These are phyloP conservation scores for Geotrichum phurueaensis DNA, from an alignment of 1,139 yeast genomes.

Conservation along the genomic window DNA sequence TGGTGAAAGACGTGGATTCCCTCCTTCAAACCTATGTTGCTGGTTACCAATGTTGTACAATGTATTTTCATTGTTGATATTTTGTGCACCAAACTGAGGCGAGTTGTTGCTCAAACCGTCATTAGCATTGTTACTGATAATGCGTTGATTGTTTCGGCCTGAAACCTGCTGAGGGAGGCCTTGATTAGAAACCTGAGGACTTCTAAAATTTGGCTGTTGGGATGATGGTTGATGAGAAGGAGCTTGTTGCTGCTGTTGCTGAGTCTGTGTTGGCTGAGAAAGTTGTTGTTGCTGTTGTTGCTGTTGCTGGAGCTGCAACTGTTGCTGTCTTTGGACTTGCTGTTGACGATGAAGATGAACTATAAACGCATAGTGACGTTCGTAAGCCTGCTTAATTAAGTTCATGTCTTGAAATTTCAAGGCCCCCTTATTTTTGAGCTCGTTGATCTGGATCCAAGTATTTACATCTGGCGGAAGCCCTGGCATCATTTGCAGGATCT, in stretches of 20 bases:
- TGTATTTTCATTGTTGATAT: neutral
- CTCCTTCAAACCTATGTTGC: constrained; percentile 10
- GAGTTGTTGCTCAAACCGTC: neutral
- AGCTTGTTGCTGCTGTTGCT: neutral
- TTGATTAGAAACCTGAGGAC: neutral
- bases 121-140: neutral
- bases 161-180: neutral
- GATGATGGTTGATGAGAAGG: neutral
- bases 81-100: neutral
- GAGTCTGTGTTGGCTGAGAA: neutral
- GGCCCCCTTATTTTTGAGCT: constrained; percentile 7
- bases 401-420: neutral
- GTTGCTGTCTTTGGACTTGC: neutral
- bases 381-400: constrained; percentile 1
- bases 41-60: neutral
- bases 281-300: constrained; percentile 1
- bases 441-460: constrained; percentile 7
- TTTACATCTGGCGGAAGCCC: constrained; percentile 5
- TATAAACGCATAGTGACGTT: neutral
- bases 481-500: constrained; percentile 3
- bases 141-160: neutral
- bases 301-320: constrained; percentile 1
- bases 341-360: constrained; percentile 1
- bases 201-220: neutral
- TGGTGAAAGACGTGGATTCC: neutral